Percentiles rank a stretch among this genome's conserved stretches.
phyloP scores from a whole-genome alignment of 2,329 filamentous ascomycete species.

The Epichloe elymi region DNA sequence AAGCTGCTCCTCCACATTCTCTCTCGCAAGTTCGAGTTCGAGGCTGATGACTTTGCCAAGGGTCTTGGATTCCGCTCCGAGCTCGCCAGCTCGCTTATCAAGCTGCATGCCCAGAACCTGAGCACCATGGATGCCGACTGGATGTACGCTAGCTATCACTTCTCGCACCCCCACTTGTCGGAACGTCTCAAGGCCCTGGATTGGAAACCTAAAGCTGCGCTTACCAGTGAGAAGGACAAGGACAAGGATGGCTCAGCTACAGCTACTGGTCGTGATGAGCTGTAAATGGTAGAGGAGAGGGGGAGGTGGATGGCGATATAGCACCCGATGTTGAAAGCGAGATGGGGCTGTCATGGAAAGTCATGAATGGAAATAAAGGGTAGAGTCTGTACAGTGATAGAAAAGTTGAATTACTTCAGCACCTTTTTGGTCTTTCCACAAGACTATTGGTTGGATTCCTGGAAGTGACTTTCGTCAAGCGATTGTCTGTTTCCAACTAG shows the following conservation, averaged over 20 bases:
- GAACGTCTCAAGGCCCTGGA: conserved; percentile 85
- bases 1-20: conserved; percentile 94
- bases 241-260: conserved; percentile 40
- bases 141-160: conserved; percentile 97
- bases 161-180: conserved; percentile 90
- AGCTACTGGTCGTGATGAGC: conserved; percentile 59
- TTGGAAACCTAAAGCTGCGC: conserved; percentile 55
- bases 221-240: conserved; percentile 28
- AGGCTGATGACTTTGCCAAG: conserved; percentile 84
- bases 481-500: not conserved
- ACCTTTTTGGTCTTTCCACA: too few relatives aligned
- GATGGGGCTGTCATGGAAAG: not conserved
- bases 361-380: not conserved
- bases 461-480: too few relatives aligned
- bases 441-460: too few relatives aligned
- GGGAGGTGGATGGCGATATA: not conserved
- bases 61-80: conserved; percentile 72
- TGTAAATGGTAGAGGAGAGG: conserved; percentile 28
- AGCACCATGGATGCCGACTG: conserved; percentile 98
- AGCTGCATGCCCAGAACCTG: conserved; percentile 95
- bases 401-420: not conserved
- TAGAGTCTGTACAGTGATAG: not conserved
- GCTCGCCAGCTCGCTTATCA: conserved; percentile 79
- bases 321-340: not conserved
- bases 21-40: conserved; percentile 88